Evolutionary conservation across 73 alveolate species (phyloP), one percentile per base, ranked within the genome.

Genomic region (Stentor roeselii): DNA sequence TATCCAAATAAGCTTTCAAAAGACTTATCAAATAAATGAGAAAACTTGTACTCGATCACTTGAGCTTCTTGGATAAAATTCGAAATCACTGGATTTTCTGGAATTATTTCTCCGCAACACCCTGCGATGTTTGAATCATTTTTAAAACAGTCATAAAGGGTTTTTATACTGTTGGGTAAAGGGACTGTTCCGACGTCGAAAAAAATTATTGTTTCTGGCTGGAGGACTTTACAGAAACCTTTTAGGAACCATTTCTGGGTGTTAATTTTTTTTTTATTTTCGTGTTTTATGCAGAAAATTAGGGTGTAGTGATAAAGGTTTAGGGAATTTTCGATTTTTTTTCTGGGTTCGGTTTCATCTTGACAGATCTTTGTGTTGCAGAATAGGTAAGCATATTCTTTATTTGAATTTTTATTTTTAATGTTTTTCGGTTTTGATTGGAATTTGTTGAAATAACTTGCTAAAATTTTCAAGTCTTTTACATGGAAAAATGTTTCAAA

Each of bases 161-260:
- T 14, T 0, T 14, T 21, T 1, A 76, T 14, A n/a, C 78, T 67
- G 14, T 40, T 76, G 21, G 59, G 58, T 4, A 59, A 78, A 39
- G 93, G 87, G n/a, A 36, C 31, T 15, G 93, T 85, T 0, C 93
- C 93, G 11, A 78, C 75, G 77, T 88, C 93, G 59, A 88, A 67
- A 84, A 88, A 75, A 30, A 75, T 77, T 41, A 78, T 2, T 59
- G 60, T 39, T 60, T 88, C 76, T 4, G 93, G 93, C 60, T 88
- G 58, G 34, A 85, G 37, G 27, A 36, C 30, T 15, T 36, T 42
- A 83, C 91, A 85, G 61, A 88, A 32, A 0, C 90, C 91, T 0
- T 39, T 15, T 78, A 82, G 76, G 83, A 85, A 85, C 89, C 91
- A 88, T 1, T 27, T 31, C 40, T 89, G 95, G 27, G 92, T 82